A percentile compares a stretch with the other conserved stretches of the same genome.
phyloP scores from a whole-genome alignment of 768 basidiomycete genomes.

The Hygrophorus pudorinus region DNA sequence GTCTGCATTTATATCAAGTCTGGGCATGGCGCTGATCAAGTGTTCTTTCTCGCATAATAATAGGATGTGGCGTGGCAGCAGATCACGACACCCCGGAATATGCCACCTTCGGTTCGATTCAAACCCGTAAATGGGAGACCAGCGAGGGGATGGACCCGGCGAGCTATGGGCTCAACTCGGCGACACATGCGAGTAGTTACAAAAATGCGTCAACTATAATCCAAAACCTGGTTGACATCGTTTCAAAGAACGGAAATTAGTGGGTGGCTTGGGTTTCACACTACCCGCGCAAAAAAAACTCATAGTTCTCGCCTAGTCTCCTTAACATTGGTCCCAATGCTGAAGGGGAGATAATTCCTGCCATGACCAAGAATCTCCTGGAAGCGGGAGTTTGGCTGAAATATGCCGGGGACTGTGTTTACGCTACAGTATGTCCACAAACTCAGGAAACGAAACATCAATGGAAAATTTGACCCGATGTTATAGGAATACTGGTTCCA shows the following conservation, averaged over 20 bases:
- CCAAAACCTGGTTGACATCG: slow-evolving; percentile 44
- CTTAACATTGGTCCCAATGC: slow-evolving; percentile 46
- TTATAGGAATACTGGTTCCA: no score
- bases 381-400: slow-evolving; percentile 43
- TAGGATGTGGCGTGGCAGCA: slow-evolving; percentile 39
- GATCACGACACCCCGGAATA: slow-evolving; percentile 51
- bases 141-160: no score
- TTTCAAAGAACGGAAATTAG: slow-evolving; percentile 57
- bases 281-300: not conserved
- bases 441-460: no score
- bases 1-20: no score
- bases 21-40: no score
- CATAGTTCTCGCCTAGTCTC: slow-evolving; percentile 22
- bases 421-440: slow-evolving; percentile 36
- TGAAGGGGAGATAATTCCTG: slow-evolving; percentile 40
- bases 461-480: no score
- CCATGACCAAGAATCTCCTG: slow-evolving; percentile 36
- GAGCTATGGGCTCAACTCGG: no score
- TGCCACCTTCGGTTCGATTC: no score
- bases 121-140: no score
- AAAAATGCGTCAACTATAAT: slow-evolving; percentile 36
- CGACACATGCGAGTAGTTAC: no score
- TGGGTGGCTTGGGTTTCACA: slow-evolving; percentile 15
- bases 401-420: slow-evolving; percentile 41
- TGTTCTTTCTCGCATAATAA: no score